Evolutionary conservation across 805 yeast genomes (phyloP).

Genomic region (Wickerhamiella sorbophila): DNA sequence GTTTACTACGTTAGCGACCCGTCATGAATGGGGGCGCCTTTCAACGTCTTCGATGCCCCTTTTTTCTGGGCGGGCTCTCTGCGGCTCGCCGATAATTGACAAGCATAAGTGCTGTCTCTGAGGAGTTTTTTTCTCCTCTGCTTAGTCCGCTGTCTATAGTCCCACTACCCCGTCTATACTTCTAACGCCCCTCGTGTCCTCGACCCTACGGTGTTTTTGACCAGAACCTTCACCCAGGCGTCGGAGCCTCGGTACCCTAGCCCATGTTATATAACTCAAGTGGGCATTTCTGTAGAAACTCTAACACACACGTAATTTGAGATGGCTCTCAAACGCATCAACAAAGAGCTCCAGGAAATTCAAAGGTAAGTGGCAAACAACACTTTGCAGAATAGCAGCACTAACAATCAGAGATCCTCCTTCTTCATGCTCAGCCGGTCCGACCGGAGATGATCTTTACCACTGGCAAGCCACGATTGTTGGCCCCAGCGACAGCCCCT

Average conservation of each 20-base stretch:
- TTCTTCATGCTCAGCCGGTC: conserved; percentile 97
- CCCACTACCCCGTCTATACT: no score
- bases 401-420: conserved; percentile 74
- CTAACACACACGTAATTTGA: background rate
- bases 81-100: no score
- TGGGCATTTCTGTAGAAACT: background rate
- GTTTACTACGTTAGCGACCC: no score
- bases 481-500: conserved; percentile 93
- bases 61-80: no score
- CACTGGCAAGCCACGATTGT: conserved; percentile 99
- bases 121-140: no score
- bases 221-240: background rate
- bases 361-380: conserved; percentile 36
- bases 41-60: no score
- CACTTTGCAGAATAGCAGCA: background rate
- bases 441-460: conserved; percentile 92
- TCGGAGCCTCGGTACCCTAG: background rate
- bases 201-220: no score
- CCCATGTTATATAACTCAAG: background rate
- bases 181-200: no score
- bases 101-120: no score
- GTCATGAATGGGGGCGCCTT: no score
- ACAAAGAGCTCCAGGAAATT: conserved; percentile 87
- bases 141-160: no score
- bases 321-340: conserved; percentile 59